Evolutionary conservation across 2,329 filamentous ascomycete species (phyloP).

Genomic region (Purpureocillium takamizusanense): DNA sequence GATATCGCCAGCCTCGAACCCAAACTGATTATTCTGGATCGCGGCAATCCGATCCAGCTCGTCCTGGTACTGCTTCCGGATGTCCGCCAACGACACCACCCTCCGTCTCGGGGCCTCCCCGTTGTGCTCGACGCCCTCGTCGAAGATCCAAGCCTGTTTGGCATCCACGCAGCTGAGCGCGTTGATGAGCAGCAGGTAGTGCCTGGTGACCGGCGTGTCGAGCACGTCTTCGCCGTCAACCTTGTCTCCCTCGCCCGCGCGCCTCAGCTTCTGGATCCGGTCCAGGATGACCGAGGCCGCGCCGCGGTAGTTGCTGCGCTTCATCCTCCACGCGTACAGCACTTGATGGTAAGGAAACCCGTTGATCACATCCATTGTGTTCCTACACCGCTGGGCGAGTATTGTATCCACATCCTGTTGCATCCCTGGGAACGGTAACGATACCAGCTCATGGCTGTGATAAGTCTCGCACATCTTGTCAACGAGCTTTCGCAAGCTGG

Average conservation of each 20-base stretch:
- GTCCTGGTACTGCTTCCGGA: constrained; percentile 80
- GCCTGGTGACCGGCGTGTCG: constrained; percentile 58
- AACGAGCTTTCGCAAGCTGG: constrained; percentile 61
- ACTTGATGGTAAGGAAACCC: constrained; percentile 83
- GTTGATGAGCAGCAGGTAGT: constrained; percentile 89
- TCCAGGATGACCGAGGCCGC: constrained; percentile 55
- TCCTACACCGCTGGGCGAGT: constrained; percentile 61
- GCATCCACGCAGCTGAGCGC: constrained; percentile 76
- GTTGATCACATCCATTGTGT: constrained; percentile 53
- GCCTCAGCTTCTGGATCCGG: constrained; percentile 52
- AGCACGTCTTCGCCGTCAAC: constrained; percentile 45
- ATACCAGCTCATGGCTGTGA: constrained; percentile 58
- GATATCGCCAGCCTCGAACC: constrained; percentile 50
- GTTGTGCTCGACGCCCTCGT: constrained; percentile 19
- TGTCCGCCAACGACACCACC: constrained; percentile 76
- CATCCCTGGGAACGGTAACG: constrained; percentile 70
- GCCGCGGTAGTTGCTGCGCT: constrained; percentile 78
- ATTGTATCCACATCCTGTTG: constrained; percentile 72
- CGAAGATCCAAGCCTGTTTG: constrained; percentile 70
- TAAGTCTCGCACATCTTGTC: constrained; percentile 61
- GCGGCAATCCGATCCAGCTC: constrained; percentile 83
- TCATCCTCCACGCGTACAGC: constrained; percentile 83
- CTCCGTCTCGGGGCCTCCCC: constrained; percentile 45
- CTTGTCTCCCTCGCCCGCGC: constrained; percentile 49
- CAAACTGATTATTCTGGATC: constrained; percentile 84